Evolutionary conservation across 768 basidiomycete species (phyloP).

Genomic region (Suillus bovinus): DNA sequence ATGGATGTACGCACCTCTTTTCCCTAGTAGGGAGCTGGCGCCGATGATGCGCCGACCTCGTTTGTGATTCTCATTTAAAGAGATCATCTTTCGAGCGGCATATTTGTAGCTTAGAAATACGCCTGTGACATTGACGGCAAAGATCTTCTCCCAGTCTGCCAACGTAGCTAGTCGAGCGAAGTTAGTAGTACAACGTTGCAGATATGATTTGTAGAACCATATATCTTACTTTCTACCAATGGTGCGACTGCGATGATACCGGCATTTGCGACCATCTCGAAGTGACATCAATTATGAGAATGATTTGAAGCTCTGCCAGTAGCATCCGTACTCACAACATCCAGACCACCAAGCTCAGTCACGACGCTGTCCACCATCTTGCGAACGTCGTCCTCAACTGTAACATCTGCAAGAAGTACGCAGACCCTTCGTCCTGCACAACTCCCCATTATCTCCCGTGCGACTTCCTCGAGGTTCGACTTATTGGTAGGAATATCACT

Average conservation of each 20-base stretch:
- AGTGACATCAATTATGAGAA: no score
- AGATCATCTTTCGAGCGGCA: constrained; percentile 40
- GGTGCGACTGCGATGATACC: constrained; percentile 11
- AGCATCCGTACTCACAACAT: constrained; percentile 40
- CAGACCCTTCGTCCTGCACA: constrained; percentile 25
- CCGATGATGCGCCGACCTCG: constrained; percentile 40
- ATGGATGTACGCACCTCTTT: constrained; percentile 2
- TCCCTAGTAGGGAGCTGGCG: constrained; percentile 31
- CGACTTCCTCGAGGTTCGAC: constrained; percentile 26
- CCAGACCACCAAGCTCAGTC: constrained; percentile 42
- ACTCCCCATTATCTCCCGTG: constrained; percentile 27
- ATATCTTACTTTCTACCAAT: constrained; percentile 18
- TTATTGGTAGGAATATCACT: constrained; percentile 27
- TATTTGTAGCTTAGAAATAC: constrained; percentile 37
- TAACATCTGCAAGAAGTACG: constrained; percentile 40
- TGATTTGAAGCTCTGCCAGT: neutral
- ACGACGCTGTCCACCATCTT: constrained; percentile 35
- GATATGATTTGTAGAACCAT: no score
- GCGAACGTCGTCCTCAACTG: constrained; percentile 42
- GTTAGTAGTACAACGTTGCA: neutral
- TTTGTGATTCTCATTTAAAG: constrained; percentile 29
- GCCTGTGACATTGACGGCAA: constrained; percentile 37
- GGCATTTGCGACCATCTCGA: constrained; percentile 31
- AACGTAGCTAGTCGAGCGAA: constrained; percentile 20
- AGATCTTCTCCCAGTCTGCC: constrained; percentile 32